Evolutionary conservation across 352 stramenopile genomes (phyloP).

Genomic region (Globisporangium acanthophoron): DNA sequence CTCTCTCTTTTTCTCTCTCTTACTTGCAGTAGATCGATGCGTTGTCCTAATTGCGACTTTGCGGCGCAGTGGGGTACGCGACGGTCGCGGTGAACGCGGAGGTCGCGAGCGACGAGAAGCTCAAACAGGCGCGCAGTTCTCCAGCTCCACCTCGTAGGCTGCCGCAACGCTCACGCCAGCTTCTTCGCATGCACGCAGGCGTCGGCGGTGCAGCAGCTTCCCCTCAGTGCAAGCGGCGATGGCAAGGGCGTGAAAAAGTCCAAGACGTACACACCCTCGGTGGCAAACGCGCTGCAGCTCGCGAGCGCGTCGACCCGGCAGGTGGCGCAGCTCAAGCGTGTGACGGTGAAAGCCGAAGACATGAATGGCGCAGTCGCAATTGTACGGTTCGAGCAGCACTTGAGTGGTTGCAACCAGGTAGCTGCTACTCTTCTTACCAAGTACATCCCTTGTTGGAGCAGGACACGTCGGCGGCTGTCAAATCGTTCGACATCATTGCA

Average conservation of each 20-base stretch:
- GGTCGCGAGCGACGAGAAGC: constrained; percentile 41
- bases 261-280: constrained; percentile 48
- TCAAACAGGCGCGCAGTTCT: constrained; percentile 27
- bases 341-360: constrained; percentile 77
- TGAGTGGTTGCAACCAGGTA: not conserved
- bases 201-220: constrained; percentile 22
- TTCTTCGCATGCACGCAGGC: constrained; percentile 8
- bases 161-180: not conserved
- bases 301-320: constrained; percentile 14
- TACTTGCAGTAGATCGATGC: not conserved
- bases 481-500: constrained; percentile 76
- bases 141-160: not conserved
- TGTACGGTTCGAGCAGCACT: constrained; percentile 21
- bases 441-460: constrained; percentile 5
- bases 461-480: constrained; percentile 46
- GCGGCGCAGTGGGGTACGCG: constrained; percentile 51
- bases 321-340: constrained; percentile 55
- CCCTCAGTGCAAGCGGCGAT: constrained; percentile 23
- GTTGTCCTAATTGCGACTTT: not conserved
- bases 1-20: not conserved
- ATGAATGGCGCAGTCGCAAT: constrained; percentile 54
- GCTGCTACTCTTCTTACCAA: not conserved
- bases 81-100: constrained; percentile 60
- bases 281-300: constrained; percentile 39
- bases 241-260: constrained; percentile 53